Evolutionary conservation across 1,139 yeast species (phyloP), one percentile per base, ranked within the genome.

Genomic region (Meyerozyma elateridarum): DNA sequence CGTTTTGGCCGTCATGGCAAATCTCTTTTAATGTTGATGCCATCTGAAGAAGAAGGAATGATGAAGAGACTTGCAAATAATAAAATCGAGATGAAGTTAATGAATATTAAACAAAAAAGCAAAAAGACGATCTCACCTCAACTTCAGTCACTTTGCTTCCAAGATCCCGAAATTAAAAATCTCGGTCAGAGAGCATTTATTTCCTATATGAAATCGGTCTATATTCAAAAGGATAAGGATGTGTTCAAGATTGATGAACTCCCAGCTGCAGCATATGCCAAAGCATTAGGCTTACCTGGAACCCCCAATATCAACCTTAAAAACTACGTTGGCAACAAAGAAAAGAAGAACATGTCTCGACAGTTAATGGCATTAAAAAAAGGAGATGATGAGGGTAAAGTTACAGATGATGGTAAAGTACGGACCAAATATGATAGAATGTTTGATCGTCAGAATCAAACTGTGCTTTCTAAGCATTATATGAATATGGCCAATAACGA

Each of bases 381-480:
- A 41, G 68, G 81, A 4, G 33, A n/a, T 5, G 19, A 18, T 7
- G 56, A 54, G 9, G 51, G 50, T 9, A 48, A 42, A 4, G 36
- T 43, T 7, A 54, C 58, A 22, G 46, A 49, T 12, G 55, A 61
- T 21, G 67, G 70, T 44, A 74, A 74, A 44, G 80, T 77, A 2
- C 75, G 89, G 49, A 91, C 97, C 8, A 91, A 85, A 54, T 87
- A 87, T 52, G 98, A 93, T 57, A 76, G 93, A 44, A 89, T 91
- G 95, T 93, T 93, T 61, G 95, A 85, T 52, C 76, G 99, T 55
- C 73, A 85, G 57, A 93, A 91, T 56, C 98, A 93, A 62, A 85
- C 85, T 30, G 95, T 91, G 20, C 65, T 93, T 36, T 83, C 96
- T 22, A 93, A 88, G 43, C 94, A 88, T 53, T 91, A 87, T 52